Base-by-base conservation (phyloP, 2,329 filamentous ascomycete species). In the Stagonosporopsis tanaceti region DNA sequence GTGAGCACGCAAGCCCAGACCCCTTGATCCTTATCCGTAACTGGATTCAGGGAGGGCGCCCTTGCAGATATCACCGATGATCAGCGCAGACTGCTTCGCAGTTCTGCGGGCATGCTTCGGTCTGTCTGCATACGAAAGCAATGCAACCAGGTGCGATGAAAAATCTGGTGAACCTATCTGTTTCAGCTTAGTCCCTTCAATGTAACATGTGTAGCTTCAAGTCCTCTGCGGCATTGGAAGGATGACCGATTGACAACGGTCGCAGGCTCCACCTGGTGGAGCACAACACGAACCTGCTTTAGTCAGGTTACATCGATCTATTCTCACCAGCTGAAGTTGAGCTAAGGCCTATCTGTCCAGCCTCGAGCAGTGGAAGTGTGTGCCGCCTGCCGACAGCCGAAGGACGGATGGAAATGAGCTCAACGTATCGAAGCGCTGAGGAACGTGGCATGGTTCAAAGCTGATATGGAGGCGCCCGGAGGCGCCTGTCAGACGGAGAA, bases 141-240 rank as follows among this genome's bases (percentile, higher is more conserved):
- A 14, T 7, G 11, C n/a, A 15, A 20, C 11, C 28, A 34, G 20
- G 28, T n/a, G 28, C 22, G 28, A 38, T 40, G 15, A 32, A 46
- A 20, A 30, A 38, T n/a, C 12, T 34, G 4, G 15, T 14, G 30
- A 25, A 11, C 9, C 25, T 27, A 28, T 40, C 17, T 8, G 30
- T 52, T 47, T 52, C 39, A 53, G 44, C 39, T 45, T 32, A 34
- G 39, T 52, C 38, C 25, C 42, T 48, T 44, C 24, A 12, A 47
- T 34, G 24, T 9, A n/a, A n/a, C n/a, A 47, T 4, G 24, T n/a
- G 6, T 25, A 17, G 14, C 11, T 17, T 30, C 38, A 30, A 8
- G 20, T 15, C 9, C n/a, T 12, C 28, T 14, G 14, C 44, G 14
- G 20, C 8, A 28, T 25, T n/a, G 25, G 14, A 3, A 9, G 38